These are phyloP conservation scores for Erodium texanum DNA, from an alignment of 441 rosid genomes.

Conservation along the genomic window DNA sequence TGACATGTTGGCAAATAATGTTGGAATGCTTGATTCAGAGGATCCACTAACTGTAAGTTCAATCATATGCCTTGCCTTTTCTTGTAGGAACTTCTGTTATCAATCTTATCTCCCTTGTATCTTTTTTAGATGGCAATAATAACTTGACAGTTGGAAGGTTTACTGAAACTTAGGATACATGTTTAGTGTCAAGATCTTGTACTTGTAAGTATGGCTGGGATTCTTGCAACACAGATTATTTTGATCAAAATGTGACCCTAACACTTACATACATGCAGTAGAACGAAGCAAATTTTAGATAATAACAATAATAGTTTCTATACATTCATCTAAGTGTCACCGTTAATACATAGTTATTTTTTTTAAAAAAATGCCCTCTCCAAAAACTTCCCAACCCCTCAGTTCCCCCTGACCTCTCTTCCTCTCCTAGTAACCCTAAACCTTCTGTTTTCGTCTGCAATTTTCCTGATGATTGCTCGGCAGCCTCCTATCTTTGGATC, in stretches of 20 bases:
- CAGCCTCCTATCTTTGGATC: too few relatives aligned
- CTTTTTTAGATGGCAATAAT: not conserved
- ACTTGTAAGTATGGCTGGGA: not conserved
- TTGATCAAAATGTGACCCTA: not conserved
- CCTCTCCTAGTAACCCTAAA: too few relatives aligned
- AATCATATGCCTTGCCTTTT: conserved; percentile 8
- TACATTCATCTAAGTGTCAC: not conserved
- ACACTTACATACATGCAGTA: not conserved
- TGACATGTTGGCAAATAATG: conserved; percentile 78
- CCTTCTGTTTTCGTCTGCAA: too few relatives aligned
- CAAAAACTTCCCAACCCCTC: too few relatives aligned
- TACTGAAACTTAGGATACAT: conserved; percentile 3
- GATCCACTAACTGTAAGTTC: conserved; percentile 81
- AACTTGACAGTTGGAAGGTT: conserved; percentile 7
- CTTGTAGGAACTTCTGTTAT: not conserved
- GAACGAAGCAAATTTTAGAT: not conserved
- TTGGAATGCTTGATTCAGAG: conserved; percentile 75
- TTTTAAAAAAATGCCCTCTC: too few relatives aligned
- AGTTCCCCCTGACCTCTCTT: too few relatives aligned
- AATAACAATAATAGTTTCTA: not conserved
- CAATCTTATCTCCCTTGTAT: too few relatives aligned
- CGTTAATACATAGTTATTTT: not conserved
- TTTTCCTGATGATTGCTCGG: too few relatives aligned
- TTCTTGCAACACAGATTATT: not conserved
- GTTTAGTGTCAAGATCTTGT: not conserved